Evolutionary conservation across 257 asterid species (phyloP).

Genomic region (Pogostemon cablin): DNA sequence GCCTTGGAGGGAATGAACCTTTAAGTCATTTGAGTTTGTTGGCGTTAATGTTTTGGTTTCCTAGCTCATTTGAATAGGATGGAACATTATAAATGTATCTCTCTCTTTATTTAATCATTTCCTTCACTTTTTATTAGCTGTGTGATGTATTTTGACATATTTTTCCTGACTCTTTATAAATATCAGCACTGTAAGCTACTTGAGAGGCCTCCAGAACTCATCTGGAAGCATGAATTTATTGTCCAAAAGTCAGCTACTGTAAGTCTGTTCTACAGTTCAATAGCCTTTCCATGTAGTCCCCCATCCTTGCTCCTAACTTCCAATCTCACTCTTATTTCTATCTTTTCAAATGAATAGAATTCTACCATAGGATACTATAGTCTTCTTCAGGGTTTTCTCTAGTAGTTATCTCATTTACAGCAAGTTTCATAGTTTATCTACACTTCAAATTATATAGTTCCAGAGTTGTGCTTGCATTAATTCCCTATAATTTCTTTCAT

Average conservation of each 20-base stretch:
- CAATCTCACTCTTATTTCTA: background rate
- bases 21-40: background rate
- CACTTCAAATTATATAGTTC: conserved; percentile 24
- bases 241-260: conserved; percentile 76
- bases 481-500: conserved; percentile 9
- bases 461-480: conserved; percentile 29
- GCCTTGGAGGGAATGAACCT: conserved; percentile 19
- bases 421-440: conserved; percentile 10
- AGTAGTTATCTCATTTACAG: conserved; percentile 13
- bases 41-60: conserved; percentile 12
- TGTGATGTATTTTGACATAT: conserved; percentile 23
- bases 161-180: conserved; percentile 26
- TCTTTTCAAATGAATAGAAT: conserved; percentile 7
- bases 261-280: conserved; percentile 48
- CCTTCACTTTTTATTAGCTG: conserved; percentile 18
- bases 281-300: conserved; percentile 6
- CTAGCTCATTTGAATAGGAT: conserved; percentile 19
- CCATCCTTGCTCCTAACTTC: background rate
- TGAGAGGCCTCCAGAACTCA: conserved; percentile 91
- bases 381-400: conserved; percentile 27
- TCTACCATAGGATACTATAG: conserved; percentile 22
- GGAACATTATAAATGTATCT: conserved; percentile 22
- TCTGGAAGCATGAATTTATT: conserved; percentile 78
- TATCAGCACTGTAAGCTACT: conserved; percentile 79
- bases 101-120: background rate